phyloP scores from a whole-genome alignment of 208 protist genomes.

The Leishmania tropica region DNA sequence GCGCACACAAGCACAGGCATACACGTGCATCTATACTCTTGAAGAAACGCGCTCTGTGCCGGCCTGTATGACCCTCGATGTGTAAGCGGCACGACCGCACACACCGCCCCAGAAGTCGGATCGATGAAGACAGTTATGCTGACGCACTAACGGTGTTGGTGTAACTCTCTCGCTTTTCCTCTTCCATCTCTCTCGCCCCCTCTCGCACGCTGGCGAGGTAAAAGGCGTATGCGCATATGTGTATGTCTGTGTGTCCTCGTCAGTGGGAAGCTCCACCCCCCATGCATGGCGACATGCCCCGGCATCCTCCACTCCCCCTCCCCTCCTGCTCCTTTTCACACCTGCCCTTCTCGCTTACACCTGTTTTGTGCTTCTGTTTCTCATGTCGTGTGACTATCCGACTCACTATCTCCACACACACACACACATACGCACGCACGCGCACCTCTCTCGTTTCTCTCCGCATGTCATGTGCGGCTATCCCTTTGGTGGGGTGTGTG shows the following conservation, averaged over 20 bases:
- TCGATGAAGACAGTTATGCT: neutral
- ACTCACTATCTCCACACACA: neutral
- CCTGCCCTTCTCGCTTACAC: neutral
- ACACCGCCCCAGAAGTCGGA: neutral
- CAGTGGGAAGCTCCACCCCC: neutral
- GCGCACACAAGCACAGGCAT: neutral
- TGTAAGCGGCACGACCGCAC: neutral
- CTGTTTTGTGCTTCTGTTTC: neutral
- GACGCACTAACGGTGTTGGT: neutral
- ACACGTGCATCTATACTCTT: neutral
- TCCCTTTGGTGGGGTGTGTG: neutral
- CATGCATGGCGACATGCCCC: neutral
- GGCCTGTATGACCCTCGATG: neutral
- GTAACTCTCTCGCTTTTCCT: conserved; percentile 9
- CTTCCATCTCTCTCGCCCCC: neutral
- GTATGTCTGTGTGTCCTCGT: neutral
- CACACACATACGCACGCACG: neutral
- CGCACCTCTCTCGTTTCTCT: neutral
- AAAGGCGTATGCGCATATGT: neutral
- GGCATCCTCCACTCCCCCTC: neutral
- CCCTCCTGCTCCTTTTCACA: neutral
- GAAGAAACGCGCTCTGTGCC: neutral
- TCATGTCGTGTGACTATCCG: neutral
- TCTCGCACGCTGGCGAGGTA: neutral
- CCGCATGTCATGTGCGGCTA: neutral